Evolutionary conservation across 108 stramenopile species (phyloP), one percentile per base, ranked within the genome.

Genomic region (Skeletonema grethae): DNA sequence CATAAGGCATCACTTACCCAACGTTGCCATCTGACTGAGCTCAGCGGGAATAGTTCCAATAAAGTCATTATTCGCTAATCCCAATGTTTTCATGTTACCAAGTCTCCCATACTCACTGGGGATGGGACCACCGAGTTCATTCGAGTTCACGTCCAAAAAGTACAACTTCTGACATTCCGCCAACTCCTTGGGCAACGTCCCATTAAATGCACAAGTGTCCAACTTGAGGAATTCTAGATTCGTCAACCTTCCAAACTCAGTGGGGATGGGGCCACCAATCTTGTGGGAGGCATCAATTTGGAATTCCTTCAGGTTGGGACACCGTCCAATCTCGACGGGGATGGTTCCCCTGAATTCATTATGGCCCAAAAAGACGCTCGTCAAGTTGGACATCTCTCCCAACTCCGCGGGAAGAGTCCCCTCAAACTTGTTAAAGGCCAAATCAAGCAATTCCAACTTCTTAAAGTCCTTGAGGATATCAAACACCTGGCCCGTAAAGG

Each of bases 21-120:
- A 53, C 20, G 36, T 10, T 9, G 58, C 57, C 61, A 81, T 58
- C n/a, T 71, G 63, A 7, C 85, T 84, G 31, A 92, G 39, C 58
- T 88, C 87, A 1, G 75, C 67, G 10, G 90, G 90, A 28, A 91
- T 79, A 2, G 45, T 59, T 13, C 90, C 90, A 0, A 7, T 36
- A 35, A 91, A 63, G 22, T 82, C 53, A 65, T 86, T 88, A 53
- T 82, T 56, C 15, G 79, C 84, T 39, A 85, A 74, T 15, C 74
- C 79, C 70, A 88, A 57, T 2, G 73, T 79, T 20, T 67, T 62
- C 5, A 79, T 39, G n/a, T 62, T 72, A 1, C 45, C 34, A 30
- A 85, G 53, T 41, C 67, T 38, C 8, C 86, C 85, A 30, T 85
- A 65, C 57, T 84, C 77, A 11, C 80, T 65, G 1, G 87, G 87